Base-by-base conservation (phyloP, 805 yeast genomes). In the Tetrapisispora namnaoensis region DNA sequence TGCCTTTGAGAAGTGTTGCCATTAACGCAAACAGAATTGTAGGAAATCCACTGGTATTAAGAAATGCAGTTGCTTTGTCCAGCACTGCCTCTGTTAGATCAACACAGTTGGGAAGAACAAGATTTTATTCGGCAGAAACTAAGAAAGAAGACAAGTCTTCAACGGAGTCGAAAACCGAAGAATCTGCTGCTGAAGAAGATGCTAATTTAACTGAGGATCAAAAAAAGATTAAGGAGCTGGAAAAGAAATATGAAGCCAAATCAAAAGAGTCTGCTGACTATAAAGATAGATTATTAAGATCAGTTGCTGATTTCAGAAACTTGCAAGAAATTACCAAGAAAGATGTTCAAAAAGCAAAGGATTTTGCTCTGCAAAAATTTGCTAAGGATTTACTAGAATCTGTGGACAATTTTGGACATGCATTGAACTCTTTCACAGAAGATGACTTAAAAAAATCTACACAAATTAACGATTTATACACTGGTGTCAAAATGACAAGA, bases 291-390 rank as follows among this genome's bases (percentile, higher is more conserved):
- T 82, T 85, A 62, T 75, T 87, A 49, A 80, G 95, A 57, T 77
- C 95, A 22, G 77, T 88, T 49, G 96, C 96, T 24, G 97, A 89
- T 67, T 90, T 88, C 82, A 80, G 95, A 60, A 88, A 86, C 70
- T 74, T 89, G 59, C 97, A 89, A 73, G 91, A 86, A 63, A 82
- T 90, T 46, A 87, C 96, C 51, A 84, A 86, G 70, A 77, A 86
- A 58, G 96, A 90, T 65, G 73, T 86, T 49, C 83, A 85, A 69
- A 86, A 86, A 71, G 88, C 96, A 48, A 83, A 76, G 63, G 96
- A 87, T 62, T 89, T 82, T 70, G 96, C 96, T 0, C 74, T 90
- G 55, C 95, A 89, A 68, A 89, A 87, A 68, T 89, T 89, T 65
- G 93, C 95, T 55, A 84, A 80, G 68, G 97, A 89, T 57, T 75